Evolutionary conservation across 108 stramenopile species (phyloP), one percentile per base, ranked within the genome.

Genomic region (Skeletonema menzelii): DNA sequence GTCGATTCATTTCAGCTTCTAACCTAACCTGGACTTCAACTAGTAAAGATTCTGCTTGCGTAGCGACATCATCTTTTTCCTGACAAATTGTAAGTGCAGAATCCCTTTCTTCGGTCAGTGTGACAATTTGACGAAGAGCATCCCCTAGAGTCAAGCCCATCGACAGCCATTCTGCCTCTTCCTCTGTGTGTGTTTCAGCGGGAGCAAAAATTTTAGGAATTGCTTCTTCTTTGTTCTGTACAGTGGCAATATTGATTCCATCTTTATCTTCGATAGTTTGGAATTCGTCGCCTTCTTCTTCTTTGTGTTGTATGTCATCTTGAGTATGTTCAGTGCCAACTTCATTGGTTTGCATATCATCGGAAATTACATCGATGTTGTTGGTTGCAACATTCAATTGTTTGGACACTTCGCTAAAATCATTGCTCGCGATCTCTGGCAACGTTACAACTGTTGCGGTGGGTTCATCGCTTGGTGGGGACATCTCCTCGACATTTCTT

Each of bases 11-110:
- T 80, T 93, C 82, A 17, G 68, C 64, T 69, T 90, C 85, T 14
- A 93, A 65, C 22, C 87, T 82, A 12, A 53, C 56, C 73, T 93
- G 89, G 13, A 88, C 76, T 69, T 93, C 89, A 20, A 76, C 77
- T 10, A 93, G 69, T 14, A 88, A 44, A 11, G 70, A 57, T 15
- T 79, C 84, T 34, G 27, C 32, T 72, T 75, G 53, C 35, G 71
- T 38, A 73, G 27, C 42, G 19, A 32, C 15, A 34, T 67, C 49
- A 31, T 73, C 70, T 34, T 68, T 67, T 68, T 74, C 73, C 35
- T 72, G 78, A 22, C 67, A 72, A 27, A 79, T 35, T 11, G 40
- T 58, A 34, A 80, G 67, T 24, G 79, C 72, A 30, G 63, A 68
- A 27, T 80, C 80, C 46, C 73, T 59, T 70, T 80, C 80, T 26